Evolutionary conservation across 805 yeast species (phyloP).

Genomic region (Suhomyces prunicola): DNA sequence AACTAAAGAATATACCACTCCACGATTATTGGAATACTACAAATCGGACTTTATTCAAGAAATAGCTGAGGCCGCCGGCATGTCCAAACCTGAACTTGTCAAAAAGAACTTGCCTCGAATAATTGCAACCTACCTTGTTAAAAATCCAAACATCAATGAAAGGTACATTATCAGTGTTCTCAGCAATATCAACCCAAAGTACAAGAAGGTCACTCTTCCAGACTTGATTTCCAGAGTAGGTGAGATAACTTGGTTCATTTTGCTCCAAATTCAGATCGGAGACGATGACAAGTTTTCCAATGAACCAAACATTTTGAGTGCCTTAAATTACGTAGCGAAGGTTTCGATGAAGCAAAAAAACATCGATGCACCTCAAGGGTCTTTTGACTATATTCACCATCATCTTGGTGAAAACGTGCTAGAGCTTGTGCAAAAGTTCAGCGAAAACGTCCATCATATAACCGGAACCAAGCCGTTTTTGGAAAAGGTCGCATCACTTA

Average conservation of each 20-base stretch:
- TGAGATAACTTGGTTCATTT: slow-evolving; percentile 36
- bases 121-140: slow-evolving; percentile 55
- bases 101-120: slow-evolving; percentile 49
- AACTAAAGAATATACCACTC: slow-evolving; percentile 72
- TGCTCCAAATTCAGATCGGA: slow-evolving; percentile 30
- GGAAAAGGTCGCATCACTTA: slow-evolving; percentile 66
- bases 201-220: slow-evolving; percentile 28
- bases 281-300: slow-evolving; percentile 28
- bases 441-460: slow-evolving; percentile 73
- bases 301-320: slow-evolving; percentile 36
- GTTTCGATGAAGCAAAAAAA: slow-evolving; percentile 16
- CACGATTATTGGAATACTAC: slow-evolving; percentile 66
- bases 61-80: slow-evolving; percentile 53
- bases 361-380: slow-evolving; percentile 1
- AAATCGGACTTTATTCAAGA: slow-evolving; percentile 60
- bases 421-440: slow-evolving; percentile 74
- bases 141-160: slow-evolving; percentile 47
- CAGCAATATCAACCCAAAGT: slow-evolving; percentile 50
- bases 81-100: slow-evolving; percentile 46
- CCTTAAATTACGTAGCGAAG: slow-evolving; percentile 41
- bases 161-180: slow-evolving; percentile 51
- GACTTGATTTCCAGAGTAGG: slow-evolving; percentile 38
- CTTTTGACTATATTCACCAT: slow-evolving; percentile 24
- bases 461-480: slow-evolving; percentile 69
- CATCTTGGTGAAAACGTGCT: slow-evolving; percentile 41